These are phyloP conservation scores for Kingdonia uniflora DNA, from an alignment of 164 flowering plant species.

Conservation along the genomic window DNA sequence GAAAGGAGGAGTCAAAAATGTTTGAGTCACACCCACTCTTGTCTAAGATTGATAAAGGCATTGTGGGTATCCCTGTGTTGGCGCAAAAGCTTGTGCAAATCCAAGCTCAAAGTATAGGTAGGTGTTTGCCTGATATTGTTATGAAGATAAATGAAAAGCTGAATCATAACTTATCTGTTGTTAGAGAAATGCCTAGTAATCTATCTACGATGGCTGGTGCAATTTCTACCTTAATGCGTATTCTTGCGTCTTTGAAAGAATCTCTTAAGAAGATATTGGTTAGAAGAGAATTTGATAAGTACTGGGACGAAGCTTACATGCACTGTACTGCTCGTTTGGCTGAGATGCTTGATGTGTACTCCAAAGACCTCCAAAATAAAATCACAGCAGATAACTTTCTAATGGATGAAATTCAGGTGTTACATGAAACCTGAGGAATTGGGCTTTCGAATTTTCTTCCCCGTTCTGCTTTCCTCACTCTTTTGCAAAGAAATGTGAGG, in stretches of 20 bases:
- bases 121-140: neutral
- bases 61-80: too few relatives aligned
- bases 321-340: conserved; percentile 6
- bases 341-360: conserved; percentile 1
- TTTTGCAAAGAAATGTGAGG: neutral
- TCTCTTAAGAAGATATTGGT: conserved; percentile 1
- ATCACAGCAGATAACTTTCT: neutral
- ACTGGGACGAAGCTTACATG: neutral
- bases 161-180: neutral
- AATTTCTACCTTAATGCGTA: conserved; percentile 2
- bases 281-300: conserved; percentile 6
- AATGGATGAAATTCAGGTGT: conserved; percentile 3
- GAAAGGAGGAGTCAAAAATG: neutral
- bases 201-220: neutral
- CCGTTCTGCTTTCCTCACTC: neutral
- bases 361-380: neutral
- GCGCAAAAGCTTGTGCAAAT: conserved; percentile 2
- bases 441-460: conserved; percentile 3
- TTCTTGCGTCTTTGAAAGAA: conserved; percentile 2
- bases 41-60: neutral
- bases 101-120: neutral
- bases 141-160: neutral
- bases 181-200: neutral
- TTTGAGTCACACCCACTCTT: conserved; percentile 1
- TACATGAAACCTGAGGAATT: neutral